Conservation (phyloP, 2,329 filamentous ascomycete genomes). For the Neonectria punicea region DNA sequence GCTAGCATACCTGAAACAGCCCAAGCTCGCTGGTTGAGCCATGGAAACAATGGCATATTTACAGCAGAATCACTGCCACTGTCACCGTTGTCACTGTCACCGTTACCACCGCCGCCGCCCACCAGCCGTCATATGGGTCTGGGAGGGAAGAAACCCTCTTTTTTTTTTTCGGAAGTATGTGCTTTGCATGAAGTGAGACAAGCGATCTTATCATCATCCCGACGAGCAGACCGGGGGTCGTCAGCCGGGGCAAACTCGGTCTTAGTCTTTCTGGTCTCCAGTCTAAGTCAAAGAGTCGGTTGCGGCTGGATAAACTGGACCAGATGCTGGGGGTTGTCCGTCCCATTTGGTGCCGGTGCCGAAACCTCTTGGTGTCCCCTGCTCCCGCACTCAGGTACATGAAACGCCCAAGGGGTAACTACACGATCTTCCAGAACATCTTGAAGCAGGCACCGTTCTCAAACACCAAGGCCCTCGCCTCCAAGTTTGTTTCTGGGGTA, state of each 20-base stretch:
- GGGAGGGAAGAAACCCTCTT: neutral
- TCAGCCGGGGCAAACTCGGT: slow-evolving; percentile 9
- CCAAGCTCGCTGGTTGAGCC: slow-evolving; percentile 18
- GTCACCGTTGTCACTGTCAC: slow-evolving; percentile 20
- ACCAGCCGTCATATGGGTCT: slow-evolving; percentile 3
- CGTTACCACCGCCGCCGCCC: slow-evolving; percentile 18
- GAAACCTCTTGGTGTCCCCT: slow-evolving; percentile 35
- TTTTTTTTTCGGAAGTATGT: neutral
- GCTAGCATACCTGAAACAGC: slow-evolving; percentile 24
- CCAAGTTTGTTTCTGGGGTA: slow-evolving; percentile 35
- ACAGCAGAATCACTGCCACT: slow-evolving; percentile 6
- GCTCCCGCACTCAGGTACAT: slow-evolving; percentile 31
- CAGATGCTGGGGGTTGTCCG: slow-evolving; percentile 9
- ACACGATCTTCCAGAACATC: slow-evolving; percentile 42
- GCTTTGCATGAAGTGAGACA: slow-evolving; percentile 23
- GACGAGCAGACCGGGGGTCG: slow-evolving; percentile 12
- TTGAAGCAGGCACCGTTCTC: slow-evolving; percentile 31
- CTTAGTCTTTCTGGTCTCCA: neutral
- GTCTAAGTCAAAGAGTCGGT: slow-evolving; percentile 4
- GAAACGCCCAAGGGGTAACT: slow-evolving; percentile 36
- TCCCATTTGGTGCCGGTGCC: slow-evolving; percentile 30
- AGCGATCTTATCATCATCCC: slow-evolving; percentile 19
- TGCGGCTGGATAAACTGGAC: neutral
- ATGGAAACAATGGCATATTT: slow-evolving; percentile 23
- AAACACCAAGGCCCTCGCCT: slow-evolving; percentile 25